A percentile compares a stretch with the other conserved stretches of the same genome.
phyloP scores from a whole-genome alignment of 352 stramenopile genomes.

The Phytophthora agathidicida region DNA sequence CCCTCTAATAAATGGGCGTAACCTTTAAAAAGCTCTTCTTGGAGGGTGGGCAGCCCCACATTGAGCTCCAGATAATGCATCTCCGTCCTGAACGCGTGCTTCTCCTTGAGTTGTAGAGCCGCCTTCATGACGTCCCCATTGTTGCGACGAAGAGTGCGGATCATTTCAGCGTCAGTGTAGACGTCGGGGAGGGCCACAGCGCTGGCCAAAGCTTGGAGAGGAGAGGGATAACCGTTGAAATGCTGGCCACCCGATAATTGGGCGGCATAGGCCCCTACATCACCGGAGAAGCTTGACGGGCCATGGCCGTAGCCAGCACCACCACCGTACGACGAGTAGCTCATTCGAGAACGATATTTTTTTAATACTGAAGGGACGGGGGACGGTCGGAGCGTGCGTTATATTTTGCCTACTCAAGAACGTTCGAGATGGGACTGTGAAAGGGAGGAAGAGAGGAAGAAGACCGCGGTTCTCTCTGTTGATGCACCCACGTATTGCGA shows the following conservation, averaged over 20 bases:
- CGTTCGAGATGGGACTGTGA: too few relatives aligned
- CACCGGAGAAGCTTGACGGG: conserved; percentile 14
- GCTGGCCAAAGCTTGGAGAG: conserved; percentile 68
- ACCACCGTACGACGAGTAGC: conserved; percentile 27
- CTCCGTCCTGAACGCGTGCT: conserved; percentile 54
- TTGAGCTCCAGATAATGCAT: conserved; percentile 66
- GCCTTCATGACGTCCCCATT: conserved; percentile 70
- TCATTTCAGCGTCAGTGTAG: conserved; percentile 59
- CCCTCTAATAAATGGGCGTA: conserved; percentile 78
- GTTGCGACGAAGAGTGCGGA: conserved; percentile 67
- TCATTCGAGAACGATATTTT: too few relatives aligned
- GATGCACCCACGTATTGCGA: not conserved
- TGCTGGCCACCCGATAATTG: conserved; percentile 34
- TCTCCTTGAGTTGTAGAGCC: conserved; percentile 73
- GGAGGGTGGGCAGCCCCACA: conserved; percentile 59
- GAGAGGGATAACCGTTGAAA: conserved; percentile 36
- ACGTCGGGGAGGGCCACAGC: conserved; percentile 70
- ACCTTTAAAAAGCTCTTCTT: conserved; percentile 73
- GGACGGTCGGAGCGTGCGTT: not conserved
- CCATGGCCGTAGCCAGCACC: conserved; percentile 26
- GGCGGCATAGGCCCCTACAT: conserved; percentile 38
- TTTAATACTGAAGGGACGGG: conserved; percentile 5
- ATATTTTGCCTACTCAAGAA: not conserved
- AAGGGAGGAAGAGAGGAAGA: too few relatives aligned
- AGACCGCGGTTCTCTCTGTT: not conserved